phyloP scores from a whole-genome alignment of 2,329 filamentous ascomycete species.

The Conoideocrella luteorostrata region DNA sequence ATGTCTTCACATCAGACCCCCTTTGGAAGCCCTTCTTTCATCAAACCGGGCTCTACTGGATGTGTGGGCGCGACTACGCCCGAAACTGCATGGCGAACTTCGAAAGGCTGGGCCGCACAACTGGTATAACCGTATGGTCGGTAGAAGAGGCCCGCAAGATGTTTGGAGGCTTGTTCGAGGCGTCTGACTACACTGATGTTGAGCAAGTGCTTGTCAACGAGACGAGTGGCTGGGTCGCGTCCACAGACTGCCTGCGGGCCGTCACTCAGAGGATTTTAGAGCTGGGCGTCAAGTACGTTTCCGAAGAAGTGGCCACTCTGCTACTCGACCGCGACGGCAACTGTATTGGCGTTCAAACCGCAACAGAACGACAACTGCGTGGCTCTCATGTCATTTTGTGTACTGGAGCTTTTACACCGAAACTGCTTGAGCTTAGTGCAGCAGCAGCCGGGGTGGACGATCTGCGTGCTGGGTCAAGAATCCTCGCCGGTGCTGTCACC shows the following conservation, averaged over 20 bases:
- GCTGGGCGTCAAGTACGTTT: conserved; percentile 53
- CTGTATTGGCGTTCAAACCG: conserved; percentile 43
- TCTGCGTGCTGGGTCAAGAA: conserved; percentile 46
- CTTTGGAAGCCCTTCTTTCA: conserved; percentile 52
- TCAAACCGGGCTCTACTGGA: conserved; percentile 52
- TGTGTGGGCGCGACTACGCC: conserved; percentile 44
- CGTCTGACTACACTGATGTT: conserved; percentile 53
- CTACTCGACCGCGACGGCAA: conserved; percentile 36
- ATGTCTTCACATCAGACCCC: conserved; percentile 51
- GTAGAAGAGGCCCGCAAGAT: conserved; percentile 40
- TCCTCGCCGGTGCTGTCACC: conserved; percentile 54
- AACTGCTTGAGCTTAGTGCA: conserved; percentile 46
- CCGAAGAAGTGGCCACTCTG: conserved; percentile 42
- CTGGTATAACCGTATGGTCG: conserved; percentile 37
- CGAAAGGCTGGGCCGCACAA: conserved; percentile 32
- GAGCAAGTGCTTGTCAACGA: conserved; percentile 56
- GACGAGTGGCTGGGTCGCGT: conserved; percentile 57
- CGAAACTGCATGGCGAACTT: conserved; percentile 49
- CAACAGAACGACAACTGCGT: conserved; percentile 34
- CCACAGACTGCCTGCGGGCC: conserved; percentile 48
- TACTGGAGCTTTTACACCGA: conserved; percentile 52
- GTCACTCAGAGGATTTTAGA: conserved; percentile 46
- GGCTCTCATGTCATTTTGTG: conserved; percentile 48
- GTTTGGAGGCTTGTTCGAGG: conserved; percentile 52
- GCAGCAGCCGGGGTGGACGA: conserved; percentile 36